Evolutionary conservation across 495 filamentous ascomycete species (phyloP).

Genomic region (Aspergillus carlsbadensis): DNA sequence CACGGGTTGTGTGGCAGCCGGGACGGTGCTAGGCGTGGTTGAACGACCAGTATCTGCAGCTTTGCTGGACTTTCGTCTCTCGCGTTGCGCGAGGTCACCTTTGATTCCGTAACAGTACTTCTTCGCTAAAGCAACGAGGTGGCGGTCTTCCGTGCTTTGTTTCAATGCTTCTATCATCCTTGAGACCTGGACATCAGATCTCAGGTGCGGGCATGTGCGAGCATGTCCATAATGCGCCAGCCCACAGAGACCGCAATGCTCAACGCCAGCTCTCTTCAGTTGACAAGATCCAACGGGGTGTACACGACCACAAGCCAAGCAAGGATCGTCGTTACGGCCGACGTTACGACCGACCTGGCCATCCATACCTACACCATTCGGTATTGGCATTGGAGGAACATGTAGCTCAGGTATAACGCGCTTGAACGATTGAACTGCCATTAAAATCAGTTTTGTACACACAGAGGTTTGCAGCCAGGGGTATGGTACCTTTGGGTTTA

Average conservation of each 20-base stretch:
- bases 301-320: conserved; percentile 50
- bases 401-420: conserved; percentile 30
- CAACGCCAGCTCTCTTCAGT: conserved; percentile 58
- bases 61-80: conserved; percentile 29
- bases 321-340: conserved; percentile 31
- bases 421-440: conserved; percentile 35
- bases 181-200: conserved; percentile 53
- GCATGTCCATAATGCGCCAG: conserved; percentile 59
- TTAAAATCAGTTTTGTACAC: conserved; percentile 5
- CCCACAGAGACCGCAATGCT: conserved; percentile 66
- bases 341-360: conserved; percentile 42
- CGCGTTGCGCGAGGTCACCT: conserved; percentile 45
- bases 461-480: background rate
- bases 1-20: background rate
- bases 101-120: conserved; percentile 57
- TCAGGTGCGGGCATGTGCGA: conserved; percentile 61
- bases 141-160: conserved; percentile 51
- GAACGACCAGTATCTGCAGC: conserved; percentile 1
- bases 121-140: conserved; percentile 51
- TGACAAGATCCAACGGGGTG: conserved; percentile 61
- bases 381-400: conserved; percentile 11
- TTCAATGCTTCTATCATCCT: conserved; percentile 61
- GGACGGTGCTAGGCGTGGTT: background rate
- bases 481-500: conserved; percentile 23
- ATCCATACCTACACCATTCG: conserved; percentile 35